Evolutionary conservation across 2,329 filamentous ascomycete species (phyloP).

Genomic region (Cladosporium sp.): DNA sequence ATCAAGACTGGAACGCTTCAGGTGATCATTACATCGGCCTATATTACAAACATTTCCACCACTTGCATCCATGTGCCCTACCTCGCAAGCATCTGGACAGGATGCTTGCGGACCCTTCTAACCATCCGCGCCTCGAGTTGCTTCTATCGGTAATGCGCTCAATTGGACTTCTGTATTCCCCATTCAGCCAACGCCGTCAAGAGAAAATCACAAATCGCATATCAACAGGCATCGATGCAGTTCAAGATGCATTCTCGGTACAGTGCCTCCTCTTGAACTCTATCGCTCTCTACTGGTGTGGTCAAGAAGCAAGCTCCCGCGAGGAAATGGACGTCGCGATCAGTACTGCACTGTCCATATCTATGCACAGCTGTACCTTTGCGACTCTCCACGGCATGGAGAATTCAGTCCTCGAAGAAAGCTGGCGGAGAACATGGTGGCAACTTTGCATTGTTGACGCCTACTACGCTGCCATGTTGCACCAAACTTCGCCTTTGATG

Average conservation of each 20-base stretch:
- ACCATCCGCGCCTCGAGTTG: background rate
- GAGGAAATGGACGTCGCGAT: background rate
- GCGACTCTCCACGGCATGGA: background rate
- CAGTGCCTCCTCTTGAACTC: background rate
- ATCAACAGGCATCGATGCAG: background rate
- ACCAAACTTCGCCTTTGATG: background rate
- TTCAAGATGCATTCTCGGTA: background rate
- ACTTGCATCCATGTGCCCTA: background rate
- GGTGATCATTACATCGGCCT: slow-evolving; percentile 12
- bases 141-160: background rate
- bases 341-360: background rate
- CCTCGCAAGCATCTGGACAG: background rate
- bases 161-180: background rate
- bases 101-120: background rate
- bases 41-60: slow-evolving; percentile 1
- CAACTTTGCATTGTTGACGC: slow-evolving; percentile 15
- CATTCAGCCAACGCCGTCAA: background rate
- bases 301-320: background rate
- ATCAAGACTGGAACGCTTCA: background rate
- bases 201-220: background rate
- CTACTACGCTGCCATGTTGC: slow-evolving; percentile 10
- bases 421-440: slow-evolving; percentile 19
- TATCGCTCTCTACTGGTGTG: background rate
- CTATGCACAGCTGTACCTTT: background rate
- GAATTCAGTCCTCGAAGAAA: slow-evolving; percentile 11